A percentile compares a stretch with the other conserved stretches of the same genome.
Conservation (phyloP, 2,329 filamentous ascomycete species). For the Beauveria varroae region DNA sequence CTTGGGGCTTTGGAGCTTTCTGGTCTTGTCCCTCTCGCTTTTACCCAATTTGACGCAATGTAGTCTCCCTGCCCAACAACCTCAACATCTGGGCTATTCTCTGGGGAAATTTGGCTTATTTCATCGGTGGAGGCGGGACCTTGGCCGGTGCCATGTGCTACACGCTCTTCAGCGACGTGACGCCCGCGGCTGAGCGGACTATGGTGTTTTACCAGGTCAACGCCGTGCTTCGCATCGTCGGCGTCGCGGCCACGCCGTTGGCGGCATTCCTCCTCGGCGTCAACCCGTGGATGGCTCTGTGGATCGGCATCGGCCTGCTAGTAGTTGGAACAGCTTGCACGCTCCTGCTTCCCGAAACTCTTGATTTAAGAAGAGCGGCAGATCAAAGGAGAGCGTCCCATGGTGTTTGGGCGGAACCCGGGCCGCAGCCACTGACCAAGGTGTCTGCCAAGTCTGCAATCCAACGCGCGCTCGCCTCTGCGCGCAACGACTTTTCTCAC, state of each 20-base stretch:
- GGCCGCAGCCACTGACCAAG: neutral
- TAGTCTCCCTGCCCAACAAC: conserved; percentile 29
- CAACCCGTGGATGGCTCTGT: conserved; percentile 33
- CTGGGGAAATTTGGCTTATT: conserved; percentile 24
- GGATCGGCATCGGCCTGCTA: conserved; percentile 25
- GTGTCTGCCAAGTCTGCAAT: conserved; percentile 6
- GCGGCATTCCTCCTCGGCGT: conserved; percentile 32
- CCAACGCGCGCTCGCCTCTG: conserved; percentile 19
- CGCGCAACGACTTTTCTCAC: conserved; percentile 24
- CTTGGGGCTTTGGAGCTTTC: too few relatives aligned
- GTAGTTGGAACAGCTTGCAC: conserved; percentile 22
- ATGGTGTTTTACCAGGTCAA: conserved; percentile 33
- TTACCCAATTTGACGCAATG: neutral
- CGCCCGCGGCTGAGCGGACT: conserved; percentile 30
- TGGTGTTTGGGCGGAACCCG: neutral
- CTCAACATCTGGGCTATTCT: conserved; percentile 35
- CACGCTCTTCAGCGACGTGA: conserved; percentile 37
- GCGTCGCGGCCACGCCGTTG: conserved; percentile 31
- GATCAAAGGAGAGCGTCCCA: conserved; percentile 15
- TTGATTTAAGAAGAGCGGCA: conserved; percentile 24
- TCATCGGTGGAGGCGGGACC: conserved; percentile 34
- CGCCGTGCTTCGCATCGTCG: conserved; percentile 30
- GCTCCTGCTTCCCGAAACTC: conserved; percentile 35
- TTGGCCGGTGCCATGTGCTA: conserved; percentile 37
- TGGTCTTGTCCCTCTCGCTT: neutral